A percentile compares a stretch with the other conserved stretches of the same genome.
phyloP scores from a whole-genome alignment of 495 filamentous ascomycete species.

The Glonium stellatum region DNA sequence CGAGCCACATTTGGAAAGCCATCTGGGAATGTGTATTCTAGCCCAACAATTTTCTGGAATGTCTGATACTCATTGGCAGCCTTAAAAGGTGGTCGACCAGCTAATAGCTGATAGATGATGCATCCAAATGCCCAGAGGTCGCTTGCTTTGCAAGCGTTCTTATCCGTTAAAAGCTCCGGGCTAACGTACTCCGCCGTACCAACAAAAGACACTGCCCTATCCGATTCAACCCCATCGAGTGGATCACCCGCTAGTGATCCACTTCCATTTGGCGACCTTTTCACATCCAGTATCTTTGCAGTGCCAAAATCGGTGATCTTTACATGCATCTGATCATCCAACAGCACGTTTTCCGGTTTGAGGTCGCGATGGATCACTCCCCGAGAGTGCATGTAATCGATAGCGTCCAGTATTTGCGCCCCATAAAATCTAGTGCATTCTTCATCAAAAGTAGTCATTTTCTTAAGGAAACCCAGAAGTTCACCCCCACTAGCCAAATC shows the following conservation, averaged over 20 bases:
- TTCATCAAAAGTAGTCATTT: slow-evolving; percentile 86
- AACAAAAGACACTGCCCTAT: slow-evolving; percentile 87
- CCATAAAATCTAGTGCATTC: slow-evolving; percentile 94
- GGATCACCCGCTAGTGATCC: slow-evolving; percentile 36
- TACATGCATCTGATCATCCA: slow-evolving; percentile 92
- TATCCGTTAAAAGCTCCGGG: slow-evolving; percentile 88
- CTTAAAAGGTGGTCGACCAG: slow-evolving; percentile 94
- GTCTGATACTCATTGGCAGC: slow-evolving; percentile 95
- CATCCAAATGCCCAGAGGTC: slow-evolving; percentile 99
- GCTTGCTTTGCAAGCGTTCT: slow-evolving; percentile 95
- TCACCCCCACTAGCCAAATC: slow-evolving; percentile 92
- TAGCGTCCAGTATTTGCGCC: slow-evolving; percentile 91
- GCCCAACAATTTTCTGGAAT: slow-evolving; percentile 92
- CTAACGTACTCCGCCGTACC: slow-evolving; percentile 98
- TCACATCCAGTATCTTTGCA: slow-evolving; percentile 78
- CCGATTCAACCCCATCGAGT: slow-evolving; percentile 55
- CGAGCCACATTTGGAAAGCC: slow-evolving; percentile 84
- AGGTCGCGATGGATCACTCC: slow-evolving; percentile 96
- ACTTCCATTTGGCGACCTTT: slow-evolving; percentile 37
- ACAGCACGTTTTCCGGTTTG: slow-evolving; percentile 94
- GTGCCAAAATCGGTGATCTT: slow-evolving; percentile 99
- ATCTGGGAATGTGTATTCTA: slow-evolving; percentile 89
- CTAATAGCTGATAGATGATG: slow-evolving; percentile 93
- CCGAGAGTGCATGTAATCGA: slow-evolving; percentile 95
- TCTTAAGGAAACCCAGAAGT: slow-evolving; percentile 85